These are phyloP conservation scores for Aspergillus kassunensis DNA, from an alignment of 495 filamentous ascomycete genomes.

Conservation along the genomic window DNA sequence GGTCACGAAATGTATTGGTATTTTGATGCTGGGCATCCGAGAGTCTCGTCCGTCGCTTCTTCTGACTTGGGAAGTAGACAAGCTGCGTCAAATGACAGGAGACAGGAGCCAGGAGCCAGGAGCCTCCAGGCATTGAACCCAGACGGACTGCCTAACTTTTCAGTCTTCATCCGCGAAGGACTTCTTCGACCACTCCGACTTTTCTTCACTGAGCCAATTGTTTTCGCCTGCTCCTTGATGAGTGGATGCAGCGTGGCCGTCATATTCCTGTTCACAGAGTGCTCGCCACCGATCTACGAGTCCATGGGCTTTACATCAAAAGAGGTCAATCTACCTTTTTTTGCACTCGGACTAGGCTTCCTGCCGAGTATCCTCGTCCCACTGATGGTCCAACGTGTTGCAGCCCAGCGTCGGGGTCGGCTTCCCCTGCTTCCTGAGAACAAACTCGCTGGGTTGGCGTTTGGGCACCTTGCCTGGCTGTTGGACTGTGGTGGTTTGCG, in stretches of 20 bases:
- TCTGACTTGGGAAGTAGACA: conserved; percentile 22
- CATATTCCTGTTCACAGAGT: conserved; percentile 38
- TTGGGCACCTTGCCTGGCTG: conserved; percentile 43
- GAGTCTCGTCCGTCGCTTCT: conserved; percentile 34
- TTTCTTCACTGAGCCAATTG: conserved; percentile 44
- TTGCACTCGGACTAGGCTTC: conserved; percentile 43
- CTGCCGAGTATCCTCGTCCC: conserved; percentile 39
- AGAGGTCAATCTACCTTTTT: conserved; percentile 40
- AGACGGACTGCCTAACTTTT: conserved; percentile 27
- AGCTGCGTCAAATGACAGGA: conserved; percentile 24
- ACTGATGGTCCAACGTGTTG: conserved; percentile 36
- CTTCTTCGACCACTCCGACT: conserved; percentile 36
- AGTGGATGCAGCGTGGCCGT: conserved; percentile 8
- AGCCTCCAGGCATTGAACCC: conserved; percentile 28
- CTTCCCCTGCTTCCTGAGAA: conserved; percentile 41
- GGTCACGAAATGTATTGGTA: conserved; percentile 10
- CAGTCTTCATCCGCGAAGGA: conserved; percentile 23
- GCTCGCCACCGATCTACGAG: conserved; percentile 41
- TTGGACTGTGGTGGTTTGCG: conserved; percentile 50
- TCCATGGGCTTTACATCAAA: conserved; percentile 35
- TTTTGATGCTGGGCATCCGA: conserved; percentile 20
- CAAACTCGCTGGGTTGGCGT: conserved; percentile 44
- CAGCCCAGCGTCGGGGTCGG: conserved; percentile 21
- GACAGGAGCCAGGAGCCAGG: conserved; percentile 15
- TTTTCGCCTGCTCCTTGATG: conserved; percentile 19